A percentile compares a stretch with the other conserved stretches of the same genome.
Conservation (phyloP, 2,329 filamentous ascomycete genomes). For the Achaetomium macrosporum region DNA sequence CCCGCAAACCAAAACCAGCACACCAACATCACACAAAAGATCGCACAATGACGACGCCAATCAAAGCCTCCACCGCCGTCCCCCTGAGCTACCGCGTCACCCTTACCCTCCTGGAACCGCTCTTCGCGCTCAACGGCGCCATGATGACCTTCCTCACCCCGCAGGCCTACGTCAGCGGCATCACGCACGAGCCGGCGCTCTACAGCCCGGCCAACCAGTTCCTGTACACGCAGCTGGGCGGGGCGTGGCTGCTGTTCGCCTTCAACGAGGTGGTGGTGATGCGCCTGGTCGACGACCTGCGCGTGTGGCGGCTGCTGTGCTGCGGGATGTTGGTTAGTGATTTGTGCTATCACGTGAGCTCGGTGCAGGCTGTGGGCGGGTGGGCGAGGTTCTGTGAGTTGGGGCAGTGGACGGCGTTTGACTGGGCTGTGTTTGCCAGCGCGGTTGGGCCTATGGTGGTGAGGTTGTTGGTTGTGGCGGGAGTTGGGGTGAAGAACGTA, state of each 20-base stretch:
- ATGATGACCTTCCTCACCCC: slow-evolving; percentile 28
- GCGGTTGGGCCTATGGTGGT: slow-evolving; percentile 28
- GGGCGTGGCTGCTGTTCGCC: slow-evolving; percentile 33
- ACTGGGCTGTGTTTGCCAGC: slow-evolving; percentile 26
- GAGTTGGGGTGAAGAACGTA: slow-evolving; percentile 24
- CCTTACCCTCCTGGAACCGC: slow-evolving; percentile 32
- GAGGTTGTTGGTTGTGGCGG: slow-evolving; percentile 28
- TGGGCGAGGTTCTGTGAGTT: slow-evolving; percentile 26
- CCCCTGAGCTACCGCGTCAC: slow-evolving; percentile 31
- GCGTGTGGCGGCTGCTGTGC: slow-evolving; percentile 33
- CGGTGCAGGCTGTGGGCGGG: slow-evolving; percentile 32
- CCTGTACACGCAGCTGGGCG: slow-evolving; percentile 30
- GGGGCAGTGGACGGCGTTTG: slow-evolving; percentile 28
- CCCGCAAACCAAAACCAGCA: not conserved
- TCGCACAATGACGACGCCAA: not conserved
- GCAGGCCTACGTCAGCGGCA: slow-evolving; percentile 25
- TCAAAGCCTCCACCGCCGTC: slow-evolving; percentile 24
- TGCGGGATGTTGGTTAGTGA: slow-evolving; percentile 35
- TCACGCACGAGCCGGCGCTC: slow-evolving; percentile 26
- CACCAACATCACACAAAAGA: not conserved
- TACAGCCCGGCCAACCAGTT: slow-evolving; percentile 24
- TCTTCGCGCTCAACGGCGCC: slow-evolving; percentile 30
- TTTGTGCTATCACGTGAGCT: slow-evolving; percentile 26
- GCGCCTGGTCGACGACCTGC: slow-evolving; percentile 29
- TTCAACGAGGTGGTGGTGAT: slow-evolving; percentile 34